Conservation (phyloP, 441 rosid species). For the Populus hybrid region DNA sequence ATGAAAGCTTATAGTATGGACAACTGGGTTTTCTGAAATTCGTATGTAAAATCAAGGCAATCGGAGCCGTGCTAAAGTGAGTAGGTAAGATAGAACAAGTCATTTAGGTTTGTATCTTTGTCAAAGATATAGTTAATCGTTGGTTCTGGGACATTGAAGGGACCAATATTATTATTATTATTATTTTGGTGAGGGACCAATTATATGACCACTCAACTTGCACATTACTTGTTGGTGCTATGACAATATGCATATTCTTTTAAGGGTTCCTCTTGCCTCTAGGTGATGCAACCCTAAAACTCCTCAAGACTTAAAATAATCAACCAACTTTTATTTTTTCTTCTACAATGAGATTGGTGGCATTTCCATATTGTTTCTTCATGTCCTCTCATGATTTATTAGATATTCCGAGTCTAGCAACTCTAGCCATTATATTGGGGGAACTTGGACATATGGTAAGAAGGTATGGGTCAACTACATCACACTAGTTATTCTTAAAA, state of each 20-base stretch:
- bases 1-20: background rate
- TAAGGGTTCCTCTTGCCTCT: background rate
- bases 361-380: background rate
- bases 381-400: background rate
- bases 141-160: background rate
- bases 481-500: background rate
- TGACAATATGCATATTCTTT: background rate
- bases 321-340: background rate
- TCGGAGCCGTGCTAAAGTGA: background rate
- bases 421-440: background rate
- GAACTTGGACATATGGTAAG: background rate
- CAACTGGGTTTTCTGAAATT: background rate
- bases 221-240: background rate
- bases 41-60: background rate
- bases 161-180: background rate
- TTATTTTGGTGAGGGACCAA: background rate
- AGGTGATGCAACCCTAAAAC: background rate
- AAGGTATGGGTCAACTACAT: background rate
- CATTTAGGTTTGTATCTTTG: background rate
- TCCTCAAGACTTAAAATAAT: background rate
- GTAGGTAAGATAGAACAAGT: background rate
- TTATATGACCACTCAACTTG: background rate
- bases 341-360: background rate
- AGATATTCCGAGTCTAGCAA: background rate
- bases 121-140: background rate